Base-by-base conservation (phyloP, 1,284 basidiomycete species). In the Ceratobasidium sp. region DNA sequence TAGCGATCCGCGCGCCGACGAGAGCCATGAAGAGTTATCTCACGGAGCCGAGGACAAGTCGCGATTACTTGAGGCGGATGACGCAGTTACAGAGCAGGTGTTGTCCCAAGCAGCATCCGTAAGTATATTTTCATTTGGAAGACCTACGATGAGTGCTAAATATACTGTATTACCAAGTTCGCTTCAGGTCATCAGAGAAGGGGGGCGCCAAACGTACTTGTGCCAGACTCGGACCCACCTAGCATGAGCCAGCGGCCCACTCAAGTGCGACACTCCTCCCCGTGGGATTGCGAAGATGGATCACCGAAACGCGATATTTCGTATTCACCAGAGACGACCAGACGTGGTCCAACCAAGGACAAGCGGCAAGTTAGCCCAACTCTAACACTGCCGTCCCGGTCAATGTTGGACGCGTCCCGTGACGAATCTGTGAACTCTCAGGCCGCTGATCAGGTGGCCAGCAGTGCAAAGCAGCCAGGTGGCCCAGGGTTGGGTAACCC, bases 281-380 rank as follows among this genome's bases (percentile, higher is more conserved):
- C 64, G 49, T 67, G 64, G 64, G 64, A 67, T 33, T 56, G 53
- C 23, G 64, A 67, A 53, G 56, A 42, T 29, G 53, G 21, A n/a
- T 7, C 44, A 3, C 52, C 62, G 21, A 36, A 29, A 14, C 57
- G 19, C 29, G 23, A 30, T 25, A 16, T 7, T 36, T 30, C 6
- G 9, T 41, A 25, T 33, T 67, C 64, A 23, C 64, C 64, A 11
- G 53, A 67, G 23, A 30, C 41, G 29, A 2, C 42, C 1, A 47
- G 29, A 21, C 19, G 8, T 13, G 25, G 46, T 25, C 23, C 30
- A 19, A 39, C 27, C 9, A 67, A 49, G 53, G 64, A 29, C 14
- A 56, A 56, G 25, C 64, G 53, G 8, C 64, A n/a, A 14, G 30
- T 53, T 52, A 33, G 4, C 44, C 16, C 60, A 54, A 33, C 50